Conservation (phyloP, 2,329 filamentous ascomycete species). For the Xylariaceae sp. region DNA sequence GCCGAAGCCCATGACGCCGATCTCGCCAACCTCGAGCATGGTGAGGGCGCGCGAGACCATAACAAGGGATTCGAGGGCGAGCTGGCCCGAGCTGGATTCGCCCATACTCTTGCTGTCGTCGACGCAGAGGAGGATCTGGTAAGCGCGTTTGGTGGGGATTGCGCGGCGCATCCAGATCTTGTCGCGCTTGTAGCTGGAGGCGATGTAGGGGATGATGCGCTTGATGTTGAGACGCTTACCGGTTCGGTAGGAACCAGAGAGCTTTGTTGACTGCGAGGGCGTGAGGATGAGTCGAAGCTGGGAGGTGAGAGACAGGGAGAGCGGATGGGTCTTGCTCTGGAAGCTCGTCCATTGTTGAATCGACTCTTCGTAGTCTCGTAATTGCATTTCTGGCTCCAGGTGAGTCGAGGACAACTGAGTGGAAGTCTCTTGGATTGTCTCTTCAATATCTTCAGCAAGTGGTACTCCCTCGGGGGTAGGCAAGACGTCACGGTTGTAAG, state of each 20-base stretch:
- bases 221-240: conserved; percentile 99
- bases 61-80: conserved; percentile 91
- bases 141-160: conserved; percentile 86
- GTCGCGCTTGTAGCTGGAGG: conserved; percentile 95
- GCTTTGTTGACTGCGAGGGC: conserved; percentile 90
- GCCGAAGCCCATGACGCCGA: conserved; percentile 89
- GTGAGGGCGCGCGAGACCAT: conserved; percentile 81
- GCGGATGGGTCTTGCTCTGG: conserved; percentile 75
- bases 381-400: conserved; percentile 43
- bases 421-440: conserved; percentile 47
- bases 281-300: conserved; percentile 93
- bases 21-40: conserved; percentile 91
- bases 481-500: conserved; percentile 49
- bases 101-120: conserved; percentile 96
- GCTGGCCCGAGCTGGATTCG: conserved; percentile 65
- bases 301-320: conserved; percentile 85
- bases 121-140: conserved; percentile 95
- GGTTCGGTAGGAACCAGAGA: conserved; percentile 93
- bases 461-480: conserved; percentile 32
- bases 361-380: conserved; percentile 51
- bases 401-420: conserved; percentile 69
- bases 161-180: conserved; percentile 99
- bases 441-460: conserved; percentile 44
- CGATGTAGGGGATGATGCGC: conserved; percentile 98
- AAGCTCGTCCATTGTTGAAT: conserved; percentile 79